Percentiles rank a stretch among this genome's conserved stretches.
Conservation (phyloP, 108 stramenopile genomes). For the Bacterosira constricta region DNA sequence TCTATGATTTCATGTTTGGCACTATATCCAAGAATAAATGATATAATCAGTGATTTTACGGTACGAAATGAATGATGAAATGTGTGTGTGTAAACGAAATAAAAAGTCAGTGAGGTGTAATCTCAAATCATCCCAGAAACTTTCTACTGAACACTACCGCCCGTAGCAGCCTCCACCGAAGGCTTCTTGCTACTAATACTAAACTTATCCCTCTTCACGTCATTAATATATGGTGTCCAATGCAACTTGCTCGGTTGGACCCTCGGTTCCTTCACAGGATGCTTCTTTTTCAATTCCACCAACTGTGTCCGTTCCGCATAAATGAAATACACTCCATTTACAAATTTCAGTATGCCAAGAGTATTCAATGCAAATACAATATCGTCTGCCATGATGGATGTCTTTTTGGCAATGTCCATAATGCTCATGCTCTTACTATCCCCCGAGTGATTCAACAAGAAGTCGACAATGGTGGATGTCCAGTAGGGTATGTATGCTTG, state of each 20-base stretch:
- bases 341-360: slow-evolving; percentile 90
- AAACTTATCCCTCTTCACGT: slow-evolving; percentile 98
- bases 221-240: slow-evolving; percentile 96
- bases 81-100: no score
- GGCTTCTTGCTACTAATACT: slow-evolving; percentile 93
- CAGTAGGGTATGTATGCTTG: slow-evolving; percentile 96
- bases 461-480: slow-evolving; percentile 89
- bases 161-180: slow-evolving; percentile 32
- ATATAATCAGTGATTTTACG: no score
- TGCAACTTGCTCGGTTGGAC: slow-evolving; percentile 92
- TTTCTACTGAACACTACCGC: no score
- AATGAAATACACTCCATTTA: slow-evolving; percentile 92
- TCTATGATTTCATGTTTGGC: no score
- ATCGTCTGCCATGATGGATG: slow-evolving; percentile 98
- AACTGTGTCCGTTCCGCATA: slow-evolving; percentile 79
- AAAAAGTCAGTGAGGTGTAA: no score
- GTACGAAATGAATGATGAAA: no score
- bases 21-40: no score
- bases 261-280: slow-evolving; percentile 92
- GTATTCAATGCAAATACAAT: slow-evolving; percentile 93
- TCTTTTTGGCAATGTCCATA: slow-evolving; percentile 91
- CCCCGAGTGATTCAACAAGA: slow-evolving; percentile 67
- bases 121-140: no score
- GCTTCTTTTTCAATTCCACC: slow-evolving; percentile 82
- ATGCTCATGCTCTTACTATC: slow-evolving; percentile 75